phyloP scores from a whole-genome alignment of 2,329 filamentous ascomycete genomes.

The Verticillium albo-atrum region DNA sequence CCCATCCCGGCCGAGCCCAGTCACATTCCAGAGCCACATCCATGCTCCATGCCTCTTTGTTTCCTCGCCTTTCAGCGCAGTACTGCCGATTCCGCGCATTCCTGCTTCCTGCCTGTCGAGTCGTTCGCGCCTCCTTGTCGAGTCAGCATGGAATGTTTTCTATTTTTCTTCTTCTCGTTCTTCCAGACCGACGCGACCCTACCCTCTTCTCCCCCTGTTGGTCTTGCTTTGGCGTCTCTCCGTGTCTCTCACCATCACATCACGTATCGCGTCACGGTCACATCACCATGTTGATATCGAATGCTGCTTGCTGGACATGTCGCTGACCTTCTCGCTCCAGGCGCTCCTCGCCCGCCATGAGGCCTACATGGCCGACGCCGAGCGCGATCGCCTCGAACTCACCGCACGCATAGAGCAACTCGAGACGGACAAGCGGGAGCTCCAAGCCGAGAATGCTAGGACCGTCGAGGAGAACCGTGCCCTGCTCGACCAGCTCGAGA shows the following conservation, averaged over 20 bases:
- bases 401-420: constrained; percentile 68
- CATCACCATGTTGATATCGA: background rate
- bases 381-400: constrained; percentile 75
- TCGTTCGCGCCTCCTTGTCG: background rate
- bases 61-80: background rate
- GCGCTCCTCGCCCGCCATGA: constrained; percentile 89
- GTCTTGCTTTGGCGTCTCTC: background rate
- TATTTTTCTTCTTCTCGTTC: background rate
- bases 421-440: constrained; percentile 66
- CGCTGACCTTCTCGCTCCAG: constrained; percentile 74
- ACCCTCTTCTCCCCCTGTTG: background rate
- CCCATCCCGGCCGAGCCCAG: background rate
- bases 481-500: constrained; percentile 79
- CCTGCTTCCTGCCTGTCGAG: background rate
- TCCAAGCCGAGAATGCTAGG: constrained; percentile 72
- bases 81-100: background rate
- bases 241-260: background rate
- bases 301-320: constrained; percentile 26
- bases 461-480: constrained; percentile 79
- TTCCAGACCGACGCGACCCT: background rate
- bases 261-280: background rate
- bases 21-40: background rate
- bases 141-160: background rate
- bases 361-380: constrained; percentile 87
- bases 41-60: background rate